Percentiles rank a stretch among this genome's conserved stretches.
These are phyloP conservation scores for Fusarium tupiense DNA, from an alignment of 2,329 filamentous ascomycete genomes.

Conservation along the genomic window DNA sequence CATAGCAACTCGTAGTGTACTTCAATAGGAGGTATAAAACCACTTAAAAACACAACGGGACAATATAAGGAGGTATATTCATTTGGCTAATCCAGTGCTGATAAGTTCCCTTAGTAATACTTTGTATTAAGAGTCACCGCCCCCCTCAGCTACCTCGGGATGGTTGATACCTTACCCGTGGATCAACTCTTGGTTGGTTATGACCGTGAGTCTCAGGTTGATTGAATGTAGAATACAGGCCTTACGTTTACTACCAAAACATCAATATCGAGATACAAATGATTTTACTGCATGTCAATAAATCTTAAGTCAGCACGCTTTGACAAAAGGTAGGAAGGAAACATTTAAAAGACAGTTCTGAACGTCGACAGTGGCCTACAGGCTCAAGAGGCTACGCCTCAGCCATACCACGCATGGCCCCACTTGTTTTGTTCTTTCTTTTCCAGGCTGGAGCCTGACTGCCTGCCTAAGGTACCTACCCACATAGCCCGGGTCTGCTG, in stretches of 20 bases:
- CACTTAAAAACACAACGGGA: not conserved
- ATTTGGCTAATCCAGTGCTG: not conserved
- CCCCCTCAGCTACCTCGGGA: no score
- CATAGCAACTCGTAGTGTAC: not conserved
- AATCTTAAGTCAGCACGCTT: not conserved
- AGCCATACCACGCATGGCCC: not conserved
- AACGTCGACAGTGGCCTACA: not conserved
- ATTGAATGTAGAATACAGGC: not conserved
- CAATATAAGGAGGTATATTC: not conserved
- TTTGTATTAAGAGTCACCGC: not conserved
- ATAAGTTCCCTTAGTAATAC: not conserved
- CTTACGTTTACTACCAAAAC: not conserved
- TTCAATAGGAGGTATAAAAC: no score
- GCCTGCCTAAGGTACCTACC: not conserved
- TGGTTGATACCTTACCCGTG: not conserved
- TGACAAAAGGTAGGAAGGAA: not conserved
- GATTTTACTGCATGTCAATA: not conserved
- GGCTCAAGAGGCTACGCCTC: not conserved
- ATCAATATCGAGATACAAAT: no score
- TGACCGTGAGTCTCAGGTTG: not conserved
- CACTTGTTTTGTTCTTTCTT: not conserved
- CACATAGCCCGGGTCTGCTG: slow-evolving; percentile 10
- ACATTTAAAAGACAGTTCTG: not conserved
- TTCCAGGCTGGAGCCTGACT: not conserved
- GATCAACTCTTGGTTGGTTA: not conserved